phyloP scores from a whole-genome alignment of 2,329 filamentous ascomycete genomes.

The Chalaropsis thielavioides region DNA sequence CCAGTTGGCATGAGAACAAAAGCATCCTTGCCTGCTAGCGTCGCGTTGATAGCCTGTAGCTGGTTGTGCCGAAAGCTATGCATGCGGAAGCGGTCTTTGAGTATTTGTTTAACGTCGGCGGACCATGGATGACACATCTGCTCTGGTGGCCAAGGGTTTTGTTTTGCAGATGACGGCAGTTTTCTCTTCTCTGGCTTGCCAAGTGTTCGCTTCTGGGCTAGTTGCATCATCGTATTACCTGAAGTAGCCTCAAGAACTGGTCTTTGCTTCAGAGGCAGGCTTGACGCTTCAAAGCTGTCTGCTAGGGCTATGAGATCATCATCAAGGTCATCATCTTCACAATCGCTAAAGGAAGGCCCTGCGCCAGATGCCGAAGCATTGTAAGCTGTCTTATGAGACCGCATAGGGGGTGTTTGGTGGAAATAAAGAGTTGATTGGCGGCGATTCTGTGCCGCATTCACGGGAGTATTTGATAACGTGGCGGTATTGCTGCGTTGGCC shows the following conservation, averaged over 20 bases:
- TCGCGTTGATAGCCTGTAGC: constrained; percentile 89
- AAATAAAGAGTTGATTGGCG: constrained; percentile 2
- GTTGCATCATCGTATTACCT: constrained; percentile 27
- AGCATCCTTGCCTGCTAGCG: constrained; percentile 69
- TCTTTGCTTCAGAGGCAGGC: constrained; percentile 32
- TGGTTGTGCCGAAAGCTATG: constrained; percentile 82
- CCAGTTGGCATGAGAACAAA: constrained; percentile 98
- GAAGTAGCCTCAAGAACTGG: neutral
- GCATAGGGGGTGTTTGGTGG: neutral
- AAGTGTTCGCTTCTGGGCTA: constrained; percentile 22
- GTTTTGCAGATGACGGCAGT: constrained; percentile 20
- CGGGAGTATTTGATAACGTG: neutral
- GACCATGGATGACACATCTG: constrained; percentile 68
- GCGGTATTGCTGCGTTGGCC: neutral
- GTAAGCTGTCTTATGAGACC: neutral
- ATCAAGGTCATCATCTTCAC: constrained; percentile 14
- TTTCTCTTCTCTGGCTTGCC: constrained; percentile 23
- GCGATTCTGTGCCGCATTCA: neutral
- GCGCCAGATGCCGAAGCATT: neutral
- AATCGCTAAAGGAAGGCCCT: constrained; percentile 16
- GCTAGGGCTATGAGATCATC: constrained; percentile 18
- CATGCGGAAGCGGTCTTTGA: constrained; percentile 74
- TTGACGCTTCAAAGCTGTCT: constrained; percentile 20
- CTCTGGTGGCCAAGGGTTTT: constrained; percentile 31
- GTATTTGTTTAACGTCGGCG: constrained; percentile 60